Base-by-base conservation (phyloP, 2,329 filamentous ascomycete genomes). In the Amylocarpus encephaloides region DNA sequence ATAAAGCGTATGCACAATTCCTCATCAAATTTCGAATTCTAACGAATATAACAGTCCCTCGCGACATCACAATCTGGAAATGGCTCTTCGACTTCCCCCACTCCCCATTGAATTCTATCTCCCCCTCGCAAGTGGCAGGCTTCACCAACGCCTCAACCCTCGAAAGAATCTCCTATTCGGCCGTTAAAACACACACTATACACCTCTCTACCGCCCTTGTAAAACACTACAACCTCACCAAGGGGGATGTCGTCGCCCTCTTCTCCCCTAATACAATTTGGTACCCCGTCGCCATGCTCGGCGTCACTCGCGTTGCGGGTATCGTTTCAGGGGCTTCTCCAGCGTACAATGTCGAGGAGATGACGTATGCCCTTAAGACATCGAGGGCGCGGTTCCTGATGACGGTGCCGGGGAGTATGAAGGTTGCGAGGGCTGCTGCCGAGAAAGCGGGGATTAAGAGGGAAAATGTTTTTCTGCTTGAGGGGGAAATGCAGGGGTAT, bases 271-370 rank as follows among this genome's bases (percentile, higher is more conserved):
- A 86, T 59, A 81, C 77, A 9, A 77, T 85, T 47, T 85, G 80
- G 80, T 85, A 84, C 59, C 81, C 82, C 0, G 75, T 84, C 5
- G 79, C 77, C 12, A 78, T 84, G 71, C 73, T 79, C 50, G 75
- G 76, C 0, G 73, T 75, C 1, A 68, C 80, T 6, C 72, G 70
- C 64, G 59, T 73, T 58, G 70, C 72, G 0, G 81, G 76, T 7
- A 72, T 79, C 29, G 77, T 84, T 1, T 79, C 74, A 2, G 82
- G 82, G 1, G 82, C 80, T 0, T 79, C 74, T 13, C 82, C 82
- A 0, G 82, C 80, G 0, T 86, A 85, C 64, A 83, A 79, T 49
- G 71, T 79, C 13, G 82, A 86, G 44, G 83, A 86, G 58, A 84
- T 86, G 78, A 76, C 74, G 1, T 83, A 84, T 63, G 80, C 80